Evolutionary conservation across 1,284 basidiomycete genomes (phyloP).

Genomic region (Fomitopsis pinicola): DNA sequence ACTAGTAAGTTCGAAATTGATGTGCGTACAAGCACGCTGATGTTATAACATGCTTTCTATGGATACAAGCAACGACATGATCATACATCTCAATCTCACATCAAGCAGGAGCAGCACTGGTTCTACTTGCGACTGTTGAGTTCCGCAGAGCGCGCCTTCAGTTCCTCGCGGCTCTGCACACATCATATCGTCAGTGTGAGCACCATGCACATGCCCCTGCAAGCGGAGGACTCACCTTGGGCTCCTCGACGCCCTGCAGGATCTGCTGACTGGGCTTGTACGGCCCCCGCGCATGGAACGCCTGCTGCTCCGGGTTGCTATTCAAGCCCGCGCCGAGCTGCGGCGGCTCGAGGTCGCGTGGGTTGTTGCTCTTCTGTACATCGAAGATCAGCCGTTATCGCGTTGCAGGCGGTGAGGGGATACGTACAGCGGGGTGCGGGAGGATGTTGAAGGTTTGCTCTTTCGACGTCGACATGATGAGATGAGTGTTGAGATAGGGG

Average conservation of each 20-base stretch:
- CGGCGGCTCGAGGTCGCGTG: conserved; percentile 39
- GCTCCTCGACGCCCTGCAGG: conserved; percentile 20
- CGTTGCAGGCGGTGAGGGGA: background rate
- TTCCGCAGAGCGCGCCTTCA: conserved; percentile 25
- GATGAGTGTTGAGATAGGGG: background rate
- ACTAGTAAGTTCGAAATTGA: too few species aligned
- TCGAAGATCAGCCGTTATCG: background rate
- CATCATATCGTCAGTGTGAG: background rate
- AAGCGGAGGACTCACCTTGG: conserved; percentile 18
- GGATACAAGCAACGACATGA: too few species aligned
- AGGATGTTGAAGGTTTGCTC: conserved; percentile 39
- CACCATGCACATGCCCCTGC: background rate
- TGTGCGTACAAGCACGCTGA: too few species aligned
- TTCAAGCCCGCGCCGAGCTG: conserved; percentile 36
- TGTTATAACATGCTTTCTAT: too few species aligned
- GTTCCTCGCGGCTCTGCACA: conserved; percentile 27
- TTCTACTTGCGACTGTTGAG: conserved; percentile 19
- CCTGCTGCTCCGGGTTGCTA: conserved; percentile 26
- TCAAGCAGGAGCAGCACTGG: too few species aligned
- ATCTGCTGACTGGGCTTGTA: conserved; percentile 31
- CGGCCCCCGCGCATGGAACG: conserved; percentile 41
- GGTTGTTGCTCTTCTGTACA: conserved; percentile 46
- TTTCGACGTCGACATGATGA: conserved; percentile 4
- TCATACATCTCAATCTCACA: too few species aligned
- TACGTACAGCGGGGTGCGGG: conserved; percentile 48